Percentiles rank a stretch among this genome's conserved stretches.
phyloP scores from a whole-genome alignment of 768 basidiomycete species.

The Stropharia rugosoannulata region DNA sequence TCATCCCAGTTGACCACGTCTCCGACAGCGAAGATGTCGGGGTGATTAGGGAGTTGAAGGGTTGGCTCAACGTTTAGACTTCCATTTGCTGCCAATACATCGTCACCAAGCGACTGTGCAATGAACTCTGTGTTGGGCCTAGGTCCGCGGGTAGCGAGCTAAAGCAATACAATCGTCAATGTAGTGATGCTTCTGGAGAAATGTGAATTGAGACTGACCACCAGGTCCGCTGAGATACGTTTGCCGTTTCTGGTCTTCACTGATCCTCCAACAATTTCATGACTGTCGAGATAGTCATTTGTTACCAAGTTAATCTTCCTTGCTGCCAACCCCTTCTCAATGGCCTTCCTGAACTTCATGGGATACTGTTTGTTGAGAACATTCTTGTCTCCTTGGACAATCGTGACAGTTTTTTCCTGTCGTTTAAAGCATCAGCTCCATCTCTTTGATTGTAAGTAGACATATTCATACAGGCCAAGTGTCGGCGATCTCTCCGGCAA shows the following conservation, averaged over 20 bases:
- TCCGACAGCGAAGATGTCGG: conserved; percentile 21
- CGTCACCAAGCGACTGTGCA: conserved; percentile 30
- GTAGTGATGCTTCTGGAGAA: not conserved
- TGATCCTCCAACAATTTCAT: conserved; percentile 34
- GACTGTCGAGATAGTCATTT: conserved; percentile 48
- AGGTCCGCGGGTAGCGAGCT: conserved; percentile 32
- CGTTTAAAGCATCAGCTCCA: not conserved
- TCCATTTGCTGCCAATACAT: conserved; percentile 29
- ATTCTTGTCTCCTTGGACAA: conserved; percentile 47
- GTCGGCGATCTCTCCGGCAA: conserved; percentile 43
- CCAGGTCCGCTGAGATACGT: conserved; percentile 45
- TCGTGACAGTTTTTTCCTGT: conserved; percentile 46
- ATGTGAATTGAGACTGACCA: conserved; percentile 36
- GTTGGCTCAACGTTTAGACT: conserved; percentile 47
- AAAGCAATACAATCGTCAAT: not conserved
- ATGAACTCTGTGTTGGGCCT: conserved; percentile 48
- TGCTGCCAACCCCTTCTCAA: conserved; percentile 34
- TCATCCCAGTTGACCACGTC: conserved; percentile 22
- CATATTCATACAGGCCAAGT: conserved; percentile 31
- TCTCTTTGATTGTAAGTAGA: conserved; percentile 3
- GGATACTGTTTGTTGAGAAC: conserved; percentile 55
- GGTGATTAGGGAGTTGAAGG: conserved; percentile 20
- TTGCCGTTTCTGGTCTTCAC: conserved; percentile 47
- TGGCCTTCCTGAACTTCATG: conserved; percentile 40
- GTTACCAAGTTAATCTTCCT: conserved; percentile 48